Percentiles rank a stretch among this genome's conserved stretches.
Conservation (phyloP, 2,329 filamentous ascomycete genomes). For the Cercospora sp. region DNA sequence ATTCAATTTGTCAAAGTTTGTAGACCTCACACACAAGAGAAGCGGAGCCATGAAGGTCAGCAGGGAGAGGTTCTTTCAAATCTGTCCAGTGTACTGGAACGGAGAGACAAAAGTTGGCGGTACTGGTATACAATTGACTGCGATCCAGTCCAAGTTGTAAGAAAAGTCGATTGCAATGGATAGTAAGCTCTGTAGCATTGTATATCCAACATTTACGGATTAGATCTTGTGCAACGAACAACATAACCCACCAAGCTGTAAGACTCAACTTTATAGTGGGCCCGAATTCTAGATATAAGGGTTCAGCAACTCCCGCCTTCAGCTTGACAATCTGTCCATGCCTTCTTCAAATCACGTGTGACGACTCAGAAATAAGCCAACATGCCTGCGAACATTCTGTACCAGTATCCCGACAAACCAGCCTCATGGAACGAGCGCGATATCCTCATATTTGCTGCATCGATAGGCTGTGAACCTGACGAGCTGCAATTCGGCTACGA, state of each 20-base stretch:
- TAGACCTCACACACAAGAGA: slow-evolving; percentile 45
- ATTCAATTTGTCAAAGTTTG: slow-evolving; percentile 61
- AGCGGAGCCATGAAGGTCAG: slow-evolving; percentile 41
- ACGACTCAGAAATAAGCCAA: not conserved
- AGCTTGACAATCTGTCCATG: not conserved
- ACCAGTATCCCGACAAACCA: slow-evolving; percentile 72
- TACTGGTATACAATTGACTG: slow-evolving; percentile 15
- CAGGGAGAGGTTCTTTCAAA: slow-evolving; percentile 46
- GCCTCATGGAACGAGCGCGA: slow-evolving; percentile 79
- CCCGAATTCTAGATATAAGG: not conserved
- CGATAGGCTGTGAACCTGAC: slow-evolving; percentile 76
- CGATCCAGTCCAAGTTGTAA: slow-evolving; percentile 8
- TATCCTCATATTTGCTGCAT: slow-evolving; percentile 83
- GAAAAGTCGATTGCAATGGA: not conserved
- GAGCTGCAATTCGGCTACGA: slow-evolving; percentile 94
- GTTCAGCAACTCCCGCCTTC: not conserved
- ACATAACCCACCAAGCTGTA: not conserved
- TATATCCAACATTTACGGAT: not conserved
- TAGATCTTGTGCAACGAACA: not conserved
- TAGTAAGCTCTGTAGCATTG: not conserved
- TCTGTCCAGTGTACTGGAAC: slow-evolving; percentile 54
- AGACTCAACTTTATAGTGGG: not conserved
- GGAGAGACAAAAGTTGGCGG: slow-evolving; percentile 36
- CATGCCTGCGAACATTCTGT: slow-evolving; percentile 7
- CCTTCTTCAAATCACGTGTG: not conserved